phyloP scores from a whole-genome alignment of 2,329 filamentous ascomycete genomes.

The Thelonectria blattea region DNA sequence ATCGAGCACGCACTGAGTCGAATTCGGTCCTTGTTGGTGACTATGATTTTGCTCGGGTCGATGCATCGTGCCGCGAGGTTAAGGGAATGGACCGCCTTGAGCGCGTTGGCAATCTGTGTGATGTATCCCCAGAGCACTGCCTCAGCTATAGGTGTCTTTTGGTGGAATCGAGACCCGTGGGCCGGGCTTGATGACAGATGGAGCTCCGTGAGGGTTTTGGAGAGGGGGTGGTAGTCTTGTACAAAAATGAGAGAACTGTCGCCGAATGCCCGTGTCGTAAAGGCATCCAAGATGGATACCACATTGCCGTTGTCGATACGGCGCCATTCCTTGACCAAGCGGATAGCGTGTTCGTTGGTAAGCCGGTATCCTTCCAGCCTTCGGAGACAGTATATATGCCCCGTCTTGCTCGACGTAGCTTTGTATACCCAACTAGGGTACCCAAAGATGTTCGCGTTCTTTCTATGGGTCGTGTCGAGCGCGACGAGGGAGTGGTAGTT shows the following conservation, averaged over 20 bases:
- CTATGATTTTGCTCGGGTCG: conserved; percentile 84
- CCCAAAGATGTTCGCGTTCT: conserved; percentile 80
- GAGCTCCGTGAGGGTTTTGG: conserved; percentile 86
- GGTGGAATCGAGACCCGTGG: conserved; percentile 53
- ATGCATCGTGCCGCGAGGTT: conserved; percentile 86
- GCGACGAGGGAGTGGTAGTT: conserved; percentile 93
- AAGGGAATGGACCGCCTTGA: conserved; percentile 82
- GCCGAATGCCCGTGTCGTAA: conserved; percentile 90
- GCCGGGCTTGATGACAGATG: conserved; percentile 62
- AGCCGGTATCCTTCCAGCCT: conserved; percentile 88
- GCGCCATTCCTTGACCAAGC: conserved; percentile 88
- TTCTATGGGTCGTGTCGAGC: conserved; percentile 80
- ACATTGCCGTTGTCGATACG: conserved; percentile 80
- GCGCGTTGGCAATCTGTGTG: conserved; percentile 85
- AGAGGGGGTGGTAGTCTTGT: conserved; percentile 89
- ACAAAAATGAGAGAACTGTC: conserved; percentile 95
- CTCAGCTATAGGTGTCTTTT: conserved; percentile 65
- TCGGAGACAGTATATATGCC: conserved; percentile 84
- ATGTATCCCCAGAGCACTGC: conserved; percentile 89
- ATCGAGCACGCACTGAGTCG: conserved; percentile 88
- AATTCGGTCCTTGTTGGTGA: conserved; percentile 90
- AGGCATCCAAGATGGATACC: conserved; percentile 87
- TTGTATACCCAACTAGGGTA: conserved; percentile 96
- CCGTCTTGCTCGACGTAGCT: conserved; percentile 86
- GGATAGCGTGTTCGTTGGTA: conserved; percentile 87